A percentile compares a stretch with the other conserved stretches of the same genome.
These are phyloP conservation scores for Achaetomiella virescens DNA, from an alignment of 495 filamentous ascomycete genomes.

Conservation along the genomic window DNA sequence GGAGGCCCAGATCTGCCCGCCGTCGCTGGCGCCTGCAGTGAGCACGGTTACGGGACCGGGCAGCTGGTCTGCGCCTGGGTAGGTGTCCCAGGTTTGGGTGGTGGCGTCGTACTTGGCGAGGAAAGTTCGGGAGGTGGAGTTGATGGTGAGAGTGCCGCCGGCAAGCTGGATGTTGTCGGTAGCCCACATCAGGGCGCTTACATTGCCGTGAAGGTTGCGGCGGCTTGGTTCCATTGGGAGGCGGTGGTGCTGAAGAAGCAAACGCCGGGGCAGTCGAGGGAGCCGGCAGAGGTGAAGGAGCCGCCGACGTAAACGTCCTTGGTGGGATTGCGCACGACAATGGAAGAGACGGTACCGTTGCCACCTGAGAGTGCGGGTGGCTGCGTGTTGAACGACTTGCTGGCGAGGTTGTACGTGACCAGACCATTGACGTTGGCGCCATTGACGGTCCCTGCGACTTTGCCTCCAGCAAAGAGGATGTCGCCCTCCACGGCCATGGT, in stretches of 20 bases:
- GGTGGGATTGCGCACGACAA: slow-evolving; percentile 59
- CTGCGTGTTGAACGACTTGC: slow-evolving; percentile 55
- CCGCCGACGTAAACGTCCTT: slow-evolving; percentile 80
- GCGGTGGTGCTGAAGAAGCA: slow-evolving; percentile 65
- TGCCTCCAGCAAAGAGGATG: slow-evolving; percentile 76
- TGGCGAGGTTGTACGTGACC: slow-evolving; percentile 67
- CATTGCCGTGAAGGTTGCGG: slow-evolving; percentile 58
- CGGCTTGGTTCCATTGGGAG: slow-evolving; percentile 73
- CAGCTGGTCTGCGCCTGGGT: slow-evolving; percentile 58
- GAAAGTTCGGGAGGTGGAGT: slow-evolving; percentile 51
- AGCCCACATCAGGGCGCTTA: slow-evolving; percentile 69
- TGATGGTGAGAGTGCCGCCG: slow-evolving; percentile 67
- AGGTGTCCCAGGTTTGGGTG: slow-evolving; percentile 55
- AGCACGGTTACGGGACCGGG: slow-evolving; percentile 76
- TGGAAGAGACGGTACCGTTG: slow-evolving; percentile 66
- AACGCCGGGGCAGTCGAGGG: slow-evolving; percentile 70
- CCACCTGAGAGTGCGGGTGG: slow-evolving; percentile 63
- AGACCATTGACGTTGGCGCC: slow-evolving; percentile 64
- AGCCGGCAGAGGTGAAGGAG: slow-evolving; percentile 73
- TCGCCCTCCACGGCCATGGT: slow-evolving; percentile 61
- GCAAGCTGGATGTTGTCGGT: slow-evolving; percentile 62
- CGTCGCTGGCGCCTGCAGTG: slow-evolving; percentile 59
- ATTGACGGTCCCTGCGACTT: slow-evolving; percentile 62
- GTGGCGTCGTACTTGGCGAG: slow-evolving; percentile 70
- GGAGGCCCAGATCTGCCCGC: slow-evolving; percentile 70